Conservation (phyloP, 345 rosid species). For the Linum usitatissimum region DNA sequence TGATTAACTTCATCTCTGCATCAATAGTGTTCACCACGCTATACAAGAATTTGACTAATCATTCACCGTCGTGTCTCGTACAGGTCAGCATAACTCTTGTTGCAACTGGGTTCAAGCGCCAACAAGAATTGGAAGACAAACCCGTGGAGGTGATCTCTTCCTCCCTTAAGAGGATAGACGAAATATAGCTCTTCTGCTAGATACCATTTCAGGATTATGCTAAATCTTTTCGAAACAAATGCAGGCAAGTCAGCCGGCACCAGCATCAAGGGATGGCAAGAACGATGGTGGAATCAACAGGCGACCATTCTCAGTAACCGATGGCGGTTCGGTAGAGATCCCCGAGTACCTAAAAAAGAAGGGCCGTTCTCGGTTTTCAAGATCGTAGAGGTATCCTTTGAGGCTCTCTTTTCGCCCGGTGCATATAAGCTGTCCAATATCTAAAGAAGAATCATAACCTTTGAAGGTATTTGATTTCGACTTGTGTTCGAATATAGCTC, state of each 20-base stretch:
- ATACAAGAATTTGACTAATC: not conserved
- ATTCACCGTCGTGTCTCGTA: not conserved
- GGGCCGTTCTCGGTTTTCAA: conserved; percentile 81
- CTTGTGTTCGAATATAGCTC: not conserved
- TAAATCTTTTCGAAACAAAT: conserved; percentile 14
- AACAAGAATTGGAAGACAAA: conserved; percentile 65
- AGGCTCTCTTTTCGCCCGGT: not conserved
- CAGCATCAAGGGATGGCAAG: conserved; percentile 28
- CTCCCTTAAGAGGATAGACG: too few relatives aligned
- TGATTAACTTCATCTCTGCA: not conserved
- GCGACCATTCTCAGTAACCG: conserved; percentile 52
- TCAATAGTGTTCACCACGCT: not conserved
- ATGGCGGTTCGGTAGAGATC: conserved; percentile 69
- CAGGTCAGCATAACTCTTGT: conserved; percentile 88
- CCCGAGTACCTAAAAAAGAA: conserved; percentile 93
- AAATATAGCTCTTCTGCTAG: not conserved
- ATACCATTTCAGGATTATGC: not conserved
- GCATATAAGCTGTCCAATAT: not conserved
- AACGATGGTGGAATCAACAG: conserved; percentile 34
- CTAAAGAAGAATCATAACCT: not conserved
- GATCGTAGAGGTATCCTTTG: conserved; percentile 28
- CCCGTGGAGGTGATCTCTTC: conserved; percentile 45
- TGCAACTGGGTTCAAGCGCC: conserved; percentile 88
- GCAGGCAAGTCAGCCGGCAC: conserved; percentile 46
- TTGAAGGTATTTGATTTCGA: not conserved